Evolutionary conservation across 805 yeast species (phyloP).

Genomic region (Clavispora fructus): DNA sequence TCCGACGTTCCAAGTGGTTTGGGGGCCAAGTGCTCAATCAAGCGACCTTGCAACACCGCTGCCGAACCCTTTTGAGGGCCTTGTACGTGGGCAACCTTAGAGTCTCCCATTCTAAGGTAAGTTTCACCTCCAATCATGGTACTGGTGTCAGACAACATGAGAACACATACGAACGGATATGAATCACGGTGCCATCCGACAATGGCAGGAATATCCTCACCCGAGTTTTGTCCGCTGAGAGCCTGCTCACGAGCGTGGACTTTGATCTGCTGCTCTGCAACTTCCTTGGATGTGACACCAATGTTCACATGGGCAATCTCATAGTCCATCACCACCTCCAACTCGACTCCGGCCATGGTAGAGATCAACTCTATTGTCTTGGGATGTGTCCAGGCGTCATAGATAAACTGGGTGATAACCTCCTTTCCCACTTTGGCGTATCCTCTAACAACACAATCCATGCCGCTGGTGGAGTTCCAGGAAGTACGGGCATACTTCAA

Average conservation of each 20-base stretch:
- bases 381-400: constrained; percentile 57
- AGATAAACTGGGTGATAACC: constrained; percentile 44
- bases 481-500: constrained; percentile 39
- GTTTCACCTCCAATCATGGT: constrained; percentile 62
- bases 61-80: constrained; percentile 16
- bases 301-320: constrained; percentile 53
- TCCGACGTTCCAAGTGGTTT: constrained; percentile 30
- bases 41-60: constrained; percentile 17
- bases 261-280: constrained; percentile 26
- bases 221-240: constrained; percentile 16
- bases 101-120: constrained; percentile 41
- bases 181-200: constrained; percentile 63
- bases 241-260: constrained; percentile 7
- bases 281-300: constrained; percentile 37
- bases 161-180: constrained; percentile 61
- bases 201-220: constrained; percentile 45
- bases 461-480: constrained; percentile 42
- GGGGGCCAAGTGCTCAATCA: constrained; percentile 17
- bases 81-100: constrained; percentile 11
- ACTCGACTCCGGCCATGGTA: constrained; percentile 56
- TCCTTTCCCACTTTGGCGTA: constrained; percentile 32
- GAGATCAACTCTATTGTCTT: constrained; percentile 48
- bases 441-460: constrained; percentile 49
- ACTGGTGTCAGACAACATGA: constrained; percentile 56
- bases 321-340: constrained; percentile 51